A percentile compares a stretch with the other conserved stretches of the same genome.
These are phyloP conservation scores for Pisolithus sp. DNA, from an alignment of 768 basidiomycete genomes.

Conservation along the genomic window DNA sequence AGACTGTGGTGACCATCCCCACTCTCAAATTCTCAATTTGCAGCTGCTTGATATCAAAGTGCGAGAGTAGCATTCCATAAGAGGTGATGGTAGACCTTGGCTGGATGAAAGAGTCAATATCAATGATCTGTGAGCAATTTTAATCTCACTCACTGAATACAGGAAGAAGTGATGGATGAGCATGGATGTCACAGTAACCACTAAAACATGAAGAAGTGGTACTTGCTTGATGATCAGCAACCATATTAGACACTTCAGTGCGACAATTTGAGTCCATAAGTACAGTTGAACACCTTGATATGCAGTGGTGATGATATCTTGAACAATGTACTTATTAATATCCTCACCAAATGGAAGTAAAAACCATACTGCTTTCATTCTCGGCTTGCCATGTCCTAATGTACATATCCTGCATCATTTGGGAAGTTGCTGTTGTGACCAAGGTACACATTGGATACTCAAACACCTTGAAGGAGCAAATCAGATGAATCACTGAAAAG, in stretches of 20 bases:
- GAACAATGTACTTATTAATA: background rate
- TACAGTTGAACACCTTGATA: no score
- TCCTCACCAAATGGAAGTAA: background rate
- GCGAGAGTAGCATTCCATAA: background rate
- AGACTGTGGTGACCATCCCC: background rate
- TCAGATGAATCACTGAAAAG: background rate
- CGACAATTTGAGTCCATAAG: no score
- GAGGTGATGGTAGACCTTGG: no score
- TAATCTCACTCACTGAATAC: no score
- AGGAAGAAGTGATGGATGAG: no score
- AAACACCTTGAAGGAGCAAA: background rate
- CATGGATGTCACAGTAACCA: no score
- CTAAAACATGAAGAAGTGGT: no score
- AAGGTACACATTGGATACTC: background rate
- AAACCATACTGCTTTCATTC: slow-evolving; percentile 1
- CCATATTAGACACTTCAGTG: no score
- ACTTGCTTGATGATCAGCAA: no score
- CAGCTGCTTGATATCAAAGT: background rate
- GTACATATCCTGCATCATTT: background rate
- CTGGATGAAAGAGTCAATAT: no score
- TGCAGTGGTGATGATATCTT: background rate
- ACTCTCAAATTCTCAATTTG: background rate
- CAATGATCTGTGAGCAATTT: no score
- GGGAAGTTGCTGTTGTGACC: background rate
- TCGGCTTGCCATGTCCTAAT: background rate